phyloP scores from a whole-genome alignment of 441 rosid genomes.

The Mallotus repandus region DNA sequence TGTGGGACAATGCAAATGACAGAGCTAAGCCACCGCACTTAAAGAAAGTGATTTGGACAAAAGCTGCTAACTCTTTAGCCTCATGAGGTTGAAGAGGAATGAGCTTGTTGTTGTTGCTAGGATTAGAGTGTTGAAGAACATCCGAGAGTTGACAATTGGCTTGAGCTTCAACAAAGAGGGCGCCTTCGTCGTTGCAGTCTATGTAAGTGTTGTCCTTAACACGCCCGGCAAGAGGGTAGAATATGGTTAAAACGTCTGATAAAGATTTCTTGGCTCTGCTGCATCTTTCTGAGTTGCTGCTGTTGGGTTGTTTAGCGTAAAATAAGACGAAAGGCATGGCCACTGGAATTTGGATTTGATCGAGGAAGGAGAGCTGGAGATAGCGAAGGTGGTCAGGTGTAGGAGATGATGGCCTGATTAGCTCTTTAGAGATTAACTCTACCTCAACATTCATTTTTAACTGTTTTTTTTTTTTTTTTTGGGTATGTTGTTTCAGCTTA shows the following conservation, averaged over 20 bases:
- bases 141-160: slow-evolving; percentile 16
- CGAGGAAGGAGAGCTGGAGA: slow-evolving; percentile 30
- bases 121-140: slow-evolving; percentile 14
- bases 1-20: slow-evolving; percentile 26
- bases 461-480: no score
- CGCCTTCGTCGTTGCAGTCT: slow-evolving; percentile 29
- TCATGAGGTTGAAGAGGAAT: slow-evolving; percentile 18
- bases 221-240: slow-evolving; percentile 35
- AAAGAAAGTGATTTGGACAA: slow-evolving; percentile 26
- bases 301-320: slow-evolving; percentile 16
- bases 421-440: slow-evolving; percentile 16
- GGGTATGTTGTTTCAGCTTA: no score
- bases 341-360: slow-evolving; percentile 28
- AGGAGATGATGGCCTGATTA: slow-evolving; percentile 35
- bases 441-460: slow-evolving; percentile 16
- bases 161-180: slow-evolving; percentile 21
- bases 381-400: slow-evolving; percentile 24
- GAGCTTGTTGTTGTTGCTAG: slow-evolving; percentile 10
- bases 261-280: slow-evolving; percentile 22
- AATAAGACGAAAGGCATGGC: slow-evolving; percentile 26
- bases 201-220: slow-evolving; percentile 14
- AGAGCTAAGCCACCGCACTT: slow-evolving; percentile 32
- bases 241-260: slow-evolving; percentile 25
- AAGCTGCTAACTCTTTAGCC: background rate
- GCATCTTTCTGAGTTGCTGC: slow-evolving; percentile 3